Evolutionary conservation across 179 eudicot genomes (phyloP), one percentile per base, ranked within the genome.

Genomic region (Drosera spatulata): DNA sequence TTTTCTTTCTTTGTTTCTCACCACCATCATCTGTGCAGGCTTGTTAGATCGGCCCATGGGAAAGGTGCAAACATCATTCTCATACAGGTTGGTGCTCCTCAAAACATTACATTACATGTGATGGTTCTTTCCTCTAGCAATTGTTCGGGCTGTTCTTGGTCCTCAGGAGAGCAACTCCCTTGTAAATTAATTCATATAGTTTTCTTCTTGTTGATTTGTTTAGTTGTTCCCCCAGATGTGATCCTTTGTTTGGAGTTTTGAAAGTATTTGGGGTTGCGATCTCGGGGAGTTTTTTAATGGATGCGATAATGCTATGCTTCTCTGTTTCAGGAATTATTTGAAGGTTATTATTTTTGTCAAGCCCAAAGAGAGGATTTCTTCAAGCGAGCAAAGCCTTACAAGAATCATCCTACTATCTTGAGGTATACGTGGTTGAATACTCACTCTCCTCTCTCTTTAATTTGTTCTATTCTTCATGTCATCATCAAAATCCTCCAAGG

Each of bases 291-390:
- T 5, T 43, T n/a, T 58, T 7, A 10, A 8, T 58, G 61, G 10
- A 6, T 58, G 15, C 15, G 12, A 13, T 40, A 22, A 41, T 33
- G 15, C 5, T 6, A 8, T 41, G 33, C 22, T 37, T 37, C 7
- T 12, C 5, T 12, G 50, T 14, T 67, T 38, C 73, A 94, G 99
- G 99, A 94, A 72, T 79, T 94, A 59, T 94, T 94, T 70, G 99
- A 94, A 79, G 95, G 99, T 55, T 82, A 86, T 66, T 94, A 94
- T 77, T 90, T 94, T 62, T 94, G 99, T 76, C 99, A 94, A 90
- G 99, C 99, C 60, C 99, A 90, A 66, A 79, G 82, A 70, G 97
- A 86, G 74, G 99, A 87, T 50, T 86, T 77, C 73, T 80, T 94
- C 73, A 82, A 71, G 59, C 74, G 94, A 62, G 97, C 97, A 67